These are phyloP conservation scores for Triticum aestivum DNA, from an alignment of 176 grass and related monocot species.

Conservation along the genomic window IWGSC_CS_RefSeq_v2.1 NC_057800.1:621518213-621518712, in stretches of 20 bases:
- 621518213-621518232: slow-evolving; percentile 14
- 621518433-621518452: slow-evolving; percentile 15
- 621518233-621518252: not conserved
- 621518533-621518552: not conserved
- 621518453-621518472: not conserved
- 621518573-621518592: not conserved
- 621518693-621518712: too few species aligned
- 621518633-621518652: too few species aligned
- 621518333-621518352: slow-evolving; percentile 20
- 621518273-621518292: slow-evolving; percentile 39
- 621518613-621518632: not conserved
- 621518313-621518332: not conserved
- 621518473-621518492: not conserved
- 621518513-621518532: not conserved
- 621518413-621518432: slow-evolving; percentile 36
- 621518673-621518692: too few species aligned
- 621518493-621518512: not conserved
- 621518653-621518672: too few species aligned
- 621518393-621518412: slow-evolving; percentile 21
- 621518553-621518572: not conserved
- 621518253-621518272: slow-evolving; percentile 47
- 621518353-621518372: slow-evolving; percentile 29
- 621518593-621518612: not conserved
- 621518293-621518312: slow-evolving; percentile 18
- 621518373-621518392: slow-evolving; percentile 34